Conservation (phyloP, 441 rosid species). For the Rhodomyrtus psidioides region DNA sequence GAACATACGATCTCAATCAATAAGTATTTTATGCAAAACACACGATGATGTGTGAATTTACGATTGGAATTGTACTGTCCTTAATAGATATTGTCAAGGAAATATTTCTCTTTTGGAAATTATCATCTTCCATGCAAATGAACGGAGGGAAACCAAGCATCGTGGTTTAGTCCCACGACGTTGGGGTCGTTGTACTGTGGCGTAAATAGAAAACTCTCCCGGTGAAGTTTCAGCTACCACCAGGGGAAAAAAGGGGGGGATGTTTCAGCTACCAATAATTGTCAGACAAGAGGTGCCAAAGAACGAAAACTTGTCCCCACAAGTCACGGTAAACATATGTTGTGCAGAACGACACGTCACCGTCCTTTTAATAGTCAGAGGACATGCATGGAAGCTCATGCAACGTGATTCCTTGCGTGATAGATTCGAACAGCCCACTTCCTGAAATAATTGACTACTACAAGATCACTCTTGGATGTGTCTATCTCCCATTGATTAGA, state of each 20-base stretch:
- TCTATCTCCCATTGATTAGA: neutral
- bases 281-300: neutral
- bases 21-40: no score
- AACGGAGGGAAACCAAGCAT: neutral
- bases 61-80: no score
- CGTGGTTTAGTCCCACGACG: neutral
- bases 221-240: no score
- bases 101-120: neutral
- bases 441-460: neutral
- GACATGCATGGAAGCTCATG: neutral
- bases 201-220: no score
- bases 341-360: neutral
- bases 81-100: no score
- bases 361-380: neutral
- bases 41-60: no score
- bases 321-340: neutral
- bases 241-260: no score
- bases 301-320: neutral
- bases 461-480: neutral
- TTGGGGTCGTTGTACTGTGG: no score
- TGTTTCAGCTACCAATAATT: no score
- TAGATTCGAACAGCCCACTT: neutral
- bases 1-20: no score
- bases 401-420: neutral
- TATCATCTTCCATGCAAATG: neutral